A percentile compares a stretch with the other conserved stretches of the same genome.
Evolutionary conservation across 208 protist genomes (phyloP).

Genomic region (Crithidia expoeki): DNA sequence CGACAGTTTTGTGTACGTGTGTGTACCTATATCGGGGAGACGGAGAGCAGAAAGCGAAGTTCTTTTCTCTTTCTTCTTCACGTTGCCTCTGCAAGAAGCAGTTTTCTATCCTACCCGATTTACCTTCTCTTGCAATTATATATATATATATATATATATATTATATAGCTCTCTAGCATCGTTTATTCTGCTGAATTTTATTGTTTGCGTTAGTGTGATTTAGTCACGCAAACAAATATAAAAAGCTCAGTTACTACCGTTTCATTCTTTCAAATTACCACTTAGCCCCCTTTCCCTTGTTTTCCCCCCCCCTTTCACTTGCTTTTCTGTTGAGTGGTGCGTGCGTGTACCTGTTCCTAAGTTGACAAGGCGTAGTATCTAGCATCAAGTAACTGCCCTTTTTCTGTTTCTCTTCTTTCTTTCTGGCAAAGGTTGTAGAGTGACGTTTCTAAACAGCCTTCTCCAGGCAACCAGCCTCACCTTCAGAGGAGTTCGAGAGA

Average conservation of each 20-base stretch:
- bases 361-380: conserved; percentile 1
- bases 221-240: conserved; percentile 22
- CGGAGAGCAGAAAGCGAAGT: conserved; percentile 10
- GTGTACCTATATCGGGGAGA: conserved; percentile 23
- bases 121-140: conserved; percentile 25
- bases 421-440: not conserved
- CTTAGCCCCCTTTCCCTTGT: conserved; percentile 21
- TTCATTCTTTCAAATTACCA: conserved; percentile 21
- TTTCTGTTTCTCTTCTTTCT: conserved; percentile 1
- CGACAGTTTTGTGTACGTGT: conserved; percentile 23
- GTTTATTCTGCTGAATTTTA: not conserved
- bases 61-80: conserved; percentile 19
- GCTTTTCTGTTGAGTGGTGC: not conserved
- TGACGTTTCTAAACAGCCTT: not conserved
- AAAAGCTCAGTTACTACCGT: conserved; percentile 24
- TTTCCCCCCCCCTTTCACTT: conserved; percentile 1
- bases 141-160: conserved; percentile 17
- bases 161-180: conserved; percentile 22
- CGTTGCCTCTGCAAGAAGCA: not conserved
- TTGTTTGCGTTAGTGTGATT: conserved; percentile 7
- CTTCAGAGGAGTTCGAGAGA: not conserved
- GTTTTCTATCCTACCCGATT: conserved; percentile 8
- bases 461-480: not conserved
- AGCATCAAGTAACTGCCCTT: not conserved
- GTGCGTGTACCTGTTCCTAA: not conserved